Base-by-base conservation (phyloP, 176 grass and related monocot genomes). In the Aegilops bicornis region DNA sequence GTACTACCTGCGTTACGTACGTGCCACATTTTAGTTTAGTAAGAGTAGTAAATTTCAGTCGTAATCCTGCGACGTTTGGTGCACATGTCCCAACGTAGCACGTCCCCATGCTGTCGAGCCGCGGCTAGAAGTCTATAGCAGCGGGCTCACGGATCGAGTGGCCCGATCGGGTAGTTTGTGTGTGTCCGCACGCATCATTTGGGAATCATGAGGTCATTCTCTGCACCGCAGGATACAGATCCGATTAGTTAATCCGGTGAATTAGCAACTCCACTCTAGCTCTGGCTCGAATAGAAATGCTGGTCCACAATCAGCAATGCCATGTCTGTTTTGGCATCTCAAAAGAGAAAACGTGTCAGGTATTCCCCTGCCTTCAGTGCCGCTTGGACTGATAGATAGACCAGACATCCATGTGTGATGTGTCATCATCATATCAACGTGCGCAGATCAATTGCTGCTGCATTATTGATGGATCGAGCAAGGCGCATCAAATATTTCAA, bases 281-380 rank as follows among this genome's bases (percentile, higher is more conserved):
- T 19, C 16, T 54, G 16, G 50, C 50, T 19, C 16, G 50, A 54
- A 19, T 19, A 2, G 16, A 54, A 17, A 54, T 19, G 47, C 50
- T 19, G 5, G 16, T 19, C 5, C 50, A 52, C 48, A 6, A 4
- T 17, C 1, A 52, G 48, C 5, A 52, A 52, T 52, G 48, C 15
- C 15, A 54, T 19, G 50, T 54, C 6, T 54, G 37, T 62, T 85
- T 64, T 9, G 24, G 25, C 29, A 67, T 86, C 91, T 73, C 70
- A 43, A 79, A 75, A 36, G 5, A 35, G 31, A 36, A 33, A 84
- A 39, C 48, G 43, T 81, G 89, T 56, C 91, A 93, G 94, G 89
- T 93, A 93, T 96, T 89, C 87, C 47, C 89, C 80, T 88, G 85
- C 91, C n/a, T 75, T 65, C 75, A 31, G 37, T 45, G n/a, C 32